Conservation (phyloP, 2,329 filamentous ascomycete genomes). For the Alternaria triticimaculans region DNA sequence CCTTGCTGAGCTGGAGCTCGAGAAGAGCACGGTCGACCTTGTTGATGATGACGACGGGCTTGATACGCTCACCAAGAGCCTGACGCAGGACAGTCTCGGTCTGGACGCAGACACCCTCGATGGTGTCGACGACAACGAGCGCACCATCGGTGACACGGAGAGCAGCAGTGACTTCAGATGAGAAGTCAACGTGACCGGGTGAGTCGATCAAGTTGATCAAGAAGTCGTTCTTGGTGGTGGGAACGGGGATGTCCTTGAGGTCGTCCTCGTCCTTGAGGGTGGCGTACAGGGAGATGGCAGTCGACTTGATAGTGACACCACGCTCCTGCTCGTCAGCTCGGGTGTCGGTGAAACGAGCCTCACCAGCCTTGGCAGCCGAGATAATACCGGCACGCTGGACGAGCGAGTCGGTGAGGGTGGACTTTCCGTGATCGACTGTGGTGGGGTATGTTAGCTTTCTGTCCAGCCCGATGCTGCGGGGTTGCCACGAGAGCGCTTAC, state of each 20-base stretch:
- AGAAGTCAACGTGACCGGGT: conserved; percentile 99
- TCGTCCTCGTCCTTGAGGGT: conserved; percentile 81
- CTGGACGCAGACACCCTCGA: conserved; percentile 99
- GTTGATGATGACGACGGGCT: conserved; percentile 99
- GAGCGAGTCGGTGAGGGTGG: conserved; percentile 98
- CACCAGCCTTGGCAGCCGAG: conserved; percentile 95
- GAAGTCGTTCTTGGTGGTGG: conserved; percentile 93
- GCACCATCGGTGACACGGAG: conserved; percentile 99
- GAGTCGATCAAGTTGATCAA: conserved; percentile 99
- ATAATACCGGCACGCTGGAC: conserved; percentile 99
- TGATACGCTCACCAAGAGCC: conserved; percentile 99
- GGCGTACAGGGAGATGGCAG: conserved; percentile 97
- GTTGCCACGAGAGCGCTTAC: conserved; percentile 51
- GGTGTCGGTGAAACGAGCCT: conserved; percentile 95
- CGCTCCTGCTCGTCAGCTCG: conserved; percentile 98
- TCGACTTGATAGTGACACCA: conserved; percentile 99
- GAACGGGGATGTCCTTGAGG: conserved; percentile 91
- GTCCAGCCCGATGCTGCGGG: conserved; percentile 19
- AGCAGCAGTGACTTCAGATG: conserved; percentile 97
- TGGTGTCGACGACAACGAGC: conserved; percentile 98
- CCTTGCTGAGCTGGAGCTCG: conserved; percentile 97
- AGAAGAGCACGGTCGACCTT: conserved; percentile 99
- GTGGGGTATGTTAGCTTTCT: conserved; percentile 33
- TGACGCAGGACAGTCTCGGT: conserved; percentile 99
- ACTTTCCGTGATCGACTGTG: conserved; percentile 97